Evolutionary conservation across 2,329 filamentous ascomycete genomes (phyloP), one percentile per base, ranked within the genome.

Genomic region (Clonostachys chloroleuca): DNA sequence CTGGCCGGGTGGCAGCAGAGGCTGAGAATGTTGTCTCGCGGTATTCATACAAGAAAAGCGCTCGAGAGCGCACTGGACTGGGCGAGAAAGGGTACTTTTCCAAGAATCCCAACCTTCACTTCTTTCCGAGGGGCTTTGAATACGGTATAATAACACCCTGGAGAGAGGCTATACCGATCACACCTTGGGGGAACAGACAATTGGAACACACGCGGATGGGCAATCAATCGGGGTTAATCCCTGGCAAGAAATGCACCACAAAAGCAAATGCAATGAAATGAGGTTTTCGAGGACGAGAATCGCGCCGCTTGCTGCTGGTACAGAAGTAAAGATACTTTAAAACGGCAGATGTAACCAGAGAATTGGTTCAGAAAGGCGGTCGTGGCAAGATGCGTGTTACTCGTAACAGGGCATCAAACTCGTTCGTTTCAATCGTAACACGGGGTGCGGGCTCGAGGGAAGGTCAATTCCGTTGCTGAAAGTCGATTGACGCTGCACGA

Each of bases 11-110:
- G 40, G 40, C 62, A 81, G 77, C 64, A 83, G 83, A 54, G 85
- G 84, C 60, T 88, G 74, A 39, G 40, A 18, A 57, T 86, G 86
- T 59, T 89, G 70, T 74, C 84, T 87, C 65, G 90, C 86, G 73
- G 74, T 59, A 55, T 55, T 86, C 71, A 75, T 75, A 75, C 87
- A 87, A 69, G 83, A 73, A 64, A 82, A 52, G 48, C 81, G 80
- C 66, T 46, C 51, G 53, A 50, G 54, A 86, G 79, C 64, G 78
- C 73, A 30, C 24, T 30, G 24, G 24, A 30, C 24, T 30, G 24
- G 24, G 24, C 24, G 24, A 30, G 8, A 30, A 30, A 4, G 24
- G 24, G 24, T 30, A 30, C 24, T 30, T 30, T 30, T 30, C 24
- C 10, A 30, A 30, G 24, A 30, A 30, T 10, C 24, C 24, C 24